Percentiles rank a stretch among this genome's conserved stretches.
These are phyloP conservation scores for Trichosporon coremiiforme DNA, from an alignment of 1,284 basidiomycete species.

Conservation along the genomic window DNA sequence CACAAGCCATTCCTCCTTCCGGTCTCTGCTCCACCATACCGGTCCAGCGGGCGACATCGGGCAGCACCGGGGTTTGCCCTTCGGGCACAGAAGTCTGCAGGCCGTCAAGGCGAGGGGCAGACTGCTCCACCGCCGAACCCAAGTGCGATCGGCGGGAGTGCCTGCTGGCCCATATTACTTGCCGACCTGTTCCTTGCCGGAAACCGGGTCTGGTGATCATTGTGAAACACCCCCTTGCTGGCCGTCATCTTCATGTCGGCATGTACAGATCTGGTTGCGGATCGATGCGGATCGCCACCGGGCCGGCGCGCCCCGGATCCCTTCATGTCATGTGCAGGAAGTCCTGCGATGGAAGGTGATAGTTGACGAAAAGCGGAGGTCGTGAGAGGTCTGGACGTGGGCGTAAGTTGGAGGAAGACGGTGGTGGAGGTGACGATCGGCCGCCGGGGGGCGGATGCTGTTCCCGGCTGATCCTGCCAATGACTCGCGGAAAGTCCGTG, in stretches of 20 bases:
- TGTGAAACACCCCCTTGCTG: constrained; percentile 1
- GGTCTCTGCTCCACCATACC: neutral
- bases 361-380: neutral
- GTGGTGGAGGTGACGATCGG: neutral
- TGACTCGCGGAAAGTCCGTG: too few relatives aligned
- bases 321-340: neutral
- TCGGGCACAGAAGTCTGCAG: neutral
- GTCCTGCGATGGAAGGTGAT: neutral
- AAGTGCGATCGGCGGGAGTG: constrained; percentile 13
- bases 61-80: neutral
- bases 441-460: too few relatives aligned
- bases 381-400: too few relatives aligned
- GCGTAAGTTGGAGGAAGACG: too few relatives aligned
- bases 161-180: constrained; percentile 9
- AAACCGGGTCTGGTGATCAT: constrained; percentile 3
- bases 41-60: neutral
- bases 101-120: neutral
- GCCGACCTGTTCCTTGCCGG: neutral
- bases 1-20: constrained; percentile 1
- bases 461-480: too few relatives aligned
- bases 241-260: neutral
- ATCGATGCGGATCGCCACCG: neutral
- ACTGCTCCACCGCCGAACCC: constrained; percentile 5
- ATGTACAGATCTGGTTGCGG: neutral
- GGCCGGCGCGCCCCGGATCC: too few relatives aligned